These are phyloP conservation scores for Podaxis rugospora DNA, from an alignment of 768 basidiomycete species.

Conservation along the genomic window DNA sequence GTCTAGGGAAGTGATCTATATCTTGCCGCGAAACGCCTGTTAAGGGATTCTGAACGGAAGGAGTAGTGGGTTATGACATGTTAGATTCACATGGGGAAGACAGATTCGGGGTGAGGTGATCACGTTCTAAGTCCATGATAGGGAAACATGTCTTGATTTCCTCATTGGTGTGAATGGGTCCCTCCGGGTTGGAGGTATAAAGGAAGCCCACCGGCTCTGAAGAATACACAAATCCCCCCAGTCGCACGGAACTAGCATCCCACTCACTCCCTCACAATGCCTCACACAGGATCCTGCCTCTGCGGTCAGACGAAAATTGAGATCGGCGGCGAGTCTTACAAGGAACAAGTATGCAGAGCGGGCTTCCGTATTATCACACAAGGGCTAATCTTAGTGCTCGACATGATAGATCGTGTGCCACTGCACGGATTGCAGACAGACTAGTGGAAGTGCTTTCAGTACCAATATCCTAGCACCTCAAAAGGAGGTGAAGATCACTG, in stretches of 20 bases:
- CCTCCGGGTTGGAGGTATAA: background rate
- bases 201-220: background rate
- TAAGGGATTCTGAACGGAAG: background rate
- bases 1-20: too few species aligned
- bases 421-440: slow-evolving; percentile 32
- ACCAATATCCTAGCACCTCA: slow-evolving; percentile 32
- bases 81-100: background rate
- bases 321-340: slow-evolving; percentile 20
- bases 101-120: background rate
- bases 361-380: background rate
- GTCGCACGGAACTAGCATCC: background rate
- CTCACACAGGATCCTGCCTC: slow-evolving; percentile 26
- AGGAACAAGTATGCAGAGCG: slow-evolving; percentile 21
- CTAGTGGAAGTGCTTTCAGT: slow-evolving; percentile 35
- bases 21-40: background rate
- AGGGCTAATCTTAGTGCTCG: background rate
- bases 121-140: background rate
- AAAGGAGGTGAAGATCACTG: slow-evolving; percentile 27
- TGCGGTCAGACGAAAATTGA: slow-evolving; percentile 28
- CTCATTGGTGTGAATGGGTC: background rate
- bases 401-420: slow-evolving; percentile 28
- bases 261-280: background rate
- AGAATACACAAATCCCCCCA: background rate
- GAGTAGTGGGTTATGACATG: background rate
- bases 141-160: background rate